Evolutionary conservation across 768 basidiomycete genomes (phyloP).

Genomic region (Wakefieldia striispora): DNA sequence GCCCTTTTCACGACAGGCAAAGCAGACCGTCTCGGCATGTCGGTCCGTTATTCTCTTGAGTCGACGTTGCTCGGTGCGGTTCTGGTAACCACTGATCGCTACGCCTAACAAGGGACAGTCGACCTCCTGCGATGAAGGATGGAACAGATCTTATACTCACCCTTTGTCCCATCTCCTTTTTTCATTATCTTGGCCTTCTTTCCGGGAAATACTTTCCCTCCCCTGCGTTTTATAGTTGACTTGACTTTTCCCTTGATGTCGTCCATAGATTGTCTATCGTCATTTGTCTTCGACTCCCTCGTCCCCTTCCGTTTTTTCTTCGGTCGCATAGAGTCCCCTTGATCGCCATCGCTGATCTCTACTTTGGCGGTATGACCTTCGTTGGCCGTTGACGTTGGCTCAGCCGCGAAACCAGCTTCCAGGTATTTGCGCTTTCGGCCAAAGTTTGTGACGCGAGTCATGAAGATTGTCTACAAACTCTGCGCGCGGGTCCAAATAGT

Average conservation of each 20-base stretch:
- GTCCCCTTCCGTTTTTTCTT: conserved; percentile 63
- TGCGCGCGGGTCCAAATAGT: not conserved
- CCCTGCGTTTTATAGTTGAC: conserved; percentile 17
- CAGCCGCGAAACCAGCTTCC: conserved; percentile 51
- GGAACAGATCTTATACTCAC: conserved; percentile 9
- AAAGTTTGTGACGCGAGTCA: conserved; percentile 76
- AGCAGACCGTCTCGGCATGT: conserved; percentile 64
- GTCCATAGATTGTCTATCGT: conserved; percentile 3
- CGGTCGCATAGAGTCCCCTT: conserved; percentile 26
- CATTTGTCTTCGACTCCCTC: conserved; percentile 38
- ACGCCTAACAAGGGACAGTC: conserved; percentile 25
- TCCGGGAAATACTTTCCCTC: conserved; percentile 8
- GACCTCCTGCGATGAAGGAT: conserved; percentile 2
- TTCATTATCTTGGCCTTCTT: conserved; percentile 28
- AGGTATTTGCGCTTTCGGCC: conserved; percentile 72
- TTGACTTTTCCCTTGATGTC: conserved; percentile 17
- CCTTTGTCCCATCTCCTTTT: conserved; percentile 28
- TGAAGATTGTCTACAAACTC: conserved; percentile 22
- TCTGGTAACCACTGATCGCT: conserved; percentile 20
- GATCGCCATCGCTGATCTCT: not conserved
- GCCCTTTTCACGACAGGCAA: conserved; percentile 81
- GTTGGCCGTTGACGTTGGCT: conserved; percentile 3
- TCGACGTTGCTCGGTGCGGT: conserved; percentile 58
- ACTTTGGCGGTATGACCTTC: conserved; percentile 1
- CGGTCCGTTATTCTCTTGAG: conserved; percentile 61